A percentile compares a stretch with the other conserved stretches of the same genome.
Evolutionary conservation across 2,329 filamentous ascomycete species (phyloP).

Genomic region (Talaromyces albobiverticillius): DNA sequence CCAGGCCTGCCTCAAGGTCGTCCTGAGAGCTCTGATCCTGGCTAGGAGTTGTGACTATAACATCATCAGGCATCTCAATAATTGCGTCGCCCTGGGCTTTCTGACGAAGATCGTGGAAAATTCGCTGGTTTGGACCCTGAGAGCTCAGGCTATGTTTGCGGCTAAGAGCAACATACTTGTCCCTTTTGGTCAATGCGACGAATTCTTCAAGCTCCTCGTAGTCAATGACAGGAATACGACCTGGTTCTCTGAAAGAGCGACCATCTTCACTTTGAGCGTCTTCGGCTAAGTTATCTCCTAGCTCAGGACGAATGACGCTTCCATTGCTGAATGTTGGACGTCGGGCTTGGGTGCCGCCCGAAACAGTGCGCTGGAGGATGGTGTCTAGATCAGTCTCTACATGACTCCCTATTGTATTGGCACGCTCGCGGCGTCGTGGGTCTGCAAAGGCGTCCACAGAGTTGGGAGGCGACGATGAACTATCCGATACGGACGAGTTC

Average conservation of each 20-base stretch:
- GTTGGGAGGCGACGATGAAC: conserved; percentile 84
- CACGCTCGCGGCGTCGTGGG: conserved; percentile 77
- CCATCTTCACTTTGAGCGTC: conserved; percentile 73
- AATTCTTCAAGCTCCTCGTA: conserved; percentile 95
- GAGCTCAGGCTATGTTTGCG: conserved; percentile 49
- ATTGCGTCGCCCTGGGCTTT: conserved; percentile 28
- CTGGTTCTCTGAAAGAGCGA: conserved; percentile 71
- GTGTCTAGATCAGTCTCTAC: conserved; percentile 54
- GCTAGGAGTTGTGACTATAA: conserved; percentile 27
- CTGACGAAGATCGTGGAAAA: conserved; percentile 62
- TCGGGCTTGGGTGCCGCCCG: conserved; percentile 63
- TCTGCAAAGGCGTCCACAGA: conserved; percentile 97
- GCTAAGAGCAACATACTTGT: conserved; percentile 35
- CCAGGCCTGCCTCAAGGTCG: conserved; percentile 22
- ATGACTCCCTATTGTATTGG: conserved; percentile 63
- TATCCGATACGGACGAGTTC: conserved; percentile 51
- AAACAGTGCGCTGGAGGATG: conserved; percentile 67
- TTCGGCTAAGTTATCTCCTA: conserved; percentile 33
- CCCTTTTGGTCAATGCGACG: conserved; percentile 61
- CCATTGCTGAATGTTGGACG: conserved; percentile 59
- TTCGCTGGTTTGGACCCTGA: conserved; percentile 48
- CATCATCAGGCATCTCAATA: conserved; percentile 35
- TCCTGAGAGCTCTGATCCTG: conserved; percentile 27
- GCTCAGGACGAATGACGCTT: conserved; percentile 53
- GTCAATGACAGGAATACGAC: conserved; percentile 78